These are phyloP conservation scores for Psilocybe sp. DNA, from an alignment of 768 basidiomycete species.

Conservation along the genomic window DNA sequence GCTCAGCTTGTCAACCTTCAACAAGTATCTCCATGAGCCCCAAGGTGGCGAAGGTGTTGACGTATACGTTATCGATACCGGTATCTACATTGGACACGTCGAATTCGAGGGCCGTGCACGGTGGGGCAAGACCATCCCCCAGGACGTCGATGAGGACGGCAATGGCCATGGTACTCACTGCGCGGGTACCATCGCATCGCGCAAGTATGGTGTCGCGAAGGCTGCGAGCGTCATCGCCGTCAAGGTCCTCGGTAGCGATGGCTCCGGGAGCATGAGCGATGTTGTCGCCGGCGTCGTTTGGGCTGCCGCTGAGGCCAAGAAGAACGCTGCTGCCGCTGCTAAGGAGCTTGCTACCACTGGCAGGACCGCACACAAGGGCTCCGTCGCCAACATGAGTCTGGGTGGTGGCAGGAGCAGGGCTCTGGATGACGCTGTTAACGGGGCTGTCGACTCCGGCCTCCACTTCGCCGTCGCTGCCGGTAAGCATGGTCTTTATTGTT, in stretches of 20 bases:
- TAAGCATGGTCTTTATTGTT: constrained; percentile 27
- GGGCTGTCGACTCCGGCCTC: constrained; percentile 77
- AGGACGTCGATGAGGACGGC: constrained; percentile 81
- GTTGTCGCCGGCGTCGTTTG: constrained; percentile 86
- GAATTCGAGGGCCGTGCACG: constrained; percentile 87
- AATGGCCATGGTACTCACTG: constrained; percentile 97
- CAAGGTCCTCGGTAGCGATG: constrained; percentile 92
- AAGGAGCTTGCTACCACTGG: constrained; percentile 71
- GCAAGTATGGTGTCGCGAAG: constrained; percentile 95
- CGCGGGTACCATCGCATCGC: constrained; percentile 93
- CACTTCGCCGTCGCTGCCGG: constrained; percentile 98
- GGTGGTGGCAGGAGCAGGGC: constrained; percentile 91
- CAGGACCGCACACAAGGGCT: constrained; percentile 85
- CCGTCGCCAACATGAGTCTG: constrained; percentile 96
- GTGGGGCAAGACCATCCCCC: constrained; percentile 93
- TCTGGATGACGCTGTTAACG: constrained; percentile 83
- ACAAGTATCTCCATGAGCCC: constrained; percentile 68
- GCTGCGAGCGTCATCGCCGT: constrained; percentile 85
- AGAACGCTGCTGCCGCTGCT: constrained; percentile 57
- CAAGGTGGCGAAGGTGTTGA: constrained; percentile 91
- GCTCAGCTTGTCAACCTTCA: constrained; percentile 81
- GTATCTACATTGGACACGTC: constrained; percentile 81
- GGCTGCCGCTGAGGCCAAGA: constrained; percentile 55
- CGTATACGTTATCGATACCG: constrained; percentile 85
- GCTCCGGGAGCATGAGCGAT: constrained; percentile 93